These are phyloP conservation scores for Syncephalastrum racemosum DNA, from an alignment of 371 early-diverging fungal species.

Conservation along the genomic window DNA sequence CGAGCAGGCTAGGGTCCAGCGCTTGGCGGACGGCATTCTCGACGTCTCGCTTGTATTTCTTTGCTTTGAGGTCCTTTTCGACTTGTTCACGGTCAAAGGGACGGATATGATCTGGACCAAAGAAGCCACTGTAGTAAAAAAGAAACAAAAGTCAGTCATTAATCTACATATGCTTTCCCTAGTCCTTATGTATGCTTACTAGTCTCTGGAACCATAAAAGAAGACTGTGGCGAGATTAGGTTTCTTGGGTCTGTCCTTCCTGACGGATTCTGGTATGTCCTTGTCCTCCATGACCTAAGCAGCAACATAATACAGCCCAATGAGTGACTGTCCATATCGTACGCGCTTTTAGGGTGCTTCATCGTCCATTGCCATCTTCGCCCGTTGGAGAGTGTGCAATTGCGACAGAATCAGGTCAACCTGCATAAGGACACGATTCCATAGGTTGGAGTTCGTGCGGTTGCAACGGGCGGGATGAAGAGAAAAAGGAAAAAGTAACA, in stretches of 20 bases:
- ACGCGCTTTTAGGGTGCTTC: no score
- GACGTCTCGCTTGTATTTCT: constrained; percentile 53
- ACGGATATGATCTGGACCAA: constrained; percentile 48
- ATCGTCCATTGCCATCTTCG: no score
- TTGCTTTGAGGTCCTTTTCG: constrained; percentile 48
- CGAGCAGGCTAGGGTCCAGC: constrained; percentile 26
- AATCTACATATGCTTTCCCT: constrained; percentile 2
- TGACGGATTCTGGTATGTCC: constrained; percentile 52
- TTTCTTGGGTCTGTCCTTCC: constrained; percentile 53
- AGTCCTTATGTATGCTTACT: constrained; percentile 50
- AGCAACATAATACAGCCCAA: background rate
- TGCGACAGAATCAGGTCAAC: no score
- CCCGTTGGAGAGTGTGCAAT: no score
- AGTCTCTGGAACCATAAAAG: constrained; percentile 72
- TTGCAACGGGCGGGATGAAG: no score
- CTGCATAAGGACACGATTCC: no score
- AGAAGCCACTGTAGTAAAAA: constrained; percentile 40
- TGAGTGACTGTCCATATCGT: no score
- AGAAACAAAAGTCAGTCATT: background rate
- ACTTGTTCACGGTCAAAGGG: constrained; percentile 44
- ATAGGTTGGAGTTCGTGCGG: no score
- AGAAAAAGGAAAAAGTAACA: no score
- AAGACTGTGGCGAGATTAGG: constrained; percentile 61
- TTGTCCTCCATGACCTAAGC: constrained; percentile 59
- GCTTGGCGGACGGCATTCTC: constrained; percentile 49